phyloP scores from a whole-genome alignment of 257 asterid genomes.

The Rehmannia glutinosa region DNA sequence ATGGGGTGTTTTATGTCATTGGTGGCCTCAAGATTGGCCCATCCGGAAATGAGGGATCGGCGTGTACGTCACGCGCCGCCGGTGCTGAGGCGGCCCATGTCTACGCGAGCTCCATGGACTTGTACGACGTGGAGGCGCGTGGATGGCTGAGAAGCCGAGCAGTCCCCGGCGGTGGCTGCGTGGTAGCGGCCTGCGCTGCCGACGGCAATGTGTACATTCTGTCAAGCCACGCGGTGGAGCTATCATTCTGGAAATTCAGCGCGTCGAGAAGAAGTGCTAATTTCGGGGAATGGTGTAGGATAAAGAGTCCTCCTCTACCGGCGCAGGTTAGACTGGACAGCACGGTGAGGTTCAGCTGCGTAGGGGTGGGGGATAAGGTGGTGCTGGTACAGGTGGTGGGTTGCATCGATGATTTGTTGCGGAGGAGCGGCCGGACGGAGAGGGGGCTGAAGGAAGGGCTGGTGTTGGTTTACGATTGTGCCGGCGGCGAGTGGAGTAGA shows the following conservation, averaged over 20 bases:
- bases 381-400: constrained; percentile 77
- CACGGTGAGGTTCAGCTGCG: constrained; percentile 75
- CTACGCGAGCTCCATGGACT: constrained; percentile 80
- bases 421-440: constrained; percentile 66
- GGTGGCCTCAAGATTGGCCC: constrained; percentile 71
- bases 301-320: constrained; percentile 73
- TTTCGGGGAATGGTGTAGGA: constrained; percentile 77
- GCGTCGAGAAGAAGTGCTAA: constrained; percentile 33
- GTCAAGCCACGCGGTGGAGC: constrained; percentile 88
- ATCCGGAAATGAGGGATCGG: constrained; percentile 22
- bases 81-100: constrained; percentile 47
- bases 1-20: constrained; percentile 64
- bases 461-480: constrained; percentile 63
- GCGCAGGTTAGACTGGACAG: constrained; percentile 81
- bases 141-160: constrained; percentile 65
- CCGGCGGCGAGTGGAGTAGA: constrained; percentile 65
- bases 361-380: constrained; percentile 63
- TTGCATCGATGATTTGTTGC: constrained; percentile 61
- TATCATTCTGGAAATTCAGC: constrained; percentile 73
- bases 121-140: constrained; percentile 60
- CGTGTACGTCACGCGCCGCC: constrained; percentile 30
- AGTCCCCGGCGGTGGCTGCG: constrained; percentile 83
- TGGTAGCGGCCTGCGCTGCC: constrained; percentile 79
- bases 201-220: constrained; percentile 49
- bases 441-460: constrained; percentile 68